Evolutionary conservation across 345 rosid species (phyloP).

Genomic region (Syzygium aqueum): DNA sequence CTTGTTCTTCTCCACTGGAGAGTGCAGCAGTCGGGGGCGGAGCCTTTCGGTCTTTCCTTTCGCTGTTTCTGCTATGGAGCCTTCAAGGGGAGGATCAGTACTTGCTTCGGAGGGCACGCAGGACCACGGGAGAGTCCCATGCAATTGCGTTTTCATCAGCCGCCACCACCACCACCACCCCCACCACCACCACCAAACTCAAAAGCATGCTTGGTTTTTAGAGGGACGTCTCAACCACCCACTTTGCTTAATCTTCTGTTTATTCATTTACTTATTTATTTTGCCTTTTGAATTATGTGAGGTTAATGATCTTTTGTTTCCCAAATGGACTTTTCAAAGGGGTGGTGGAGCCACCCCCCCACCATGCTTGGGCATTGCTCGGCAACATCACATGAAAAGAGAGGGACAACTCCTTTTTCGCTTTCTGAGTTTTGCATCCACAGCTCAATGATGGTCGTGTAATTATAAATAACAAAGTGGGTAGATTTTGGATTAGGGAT

Average conservation of each 20-base stretch:
- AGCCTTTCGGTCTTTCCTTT: no score
- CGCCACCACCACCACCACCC: background rate
- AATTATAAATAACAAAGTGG: background rate
- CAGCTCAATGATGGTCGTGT: background rate
- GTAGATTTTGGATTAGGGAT: background rate
- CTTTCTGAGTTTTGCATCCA: background rate
- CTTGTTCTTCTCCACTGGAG: no score
- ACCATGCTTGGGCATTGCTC: background rate
- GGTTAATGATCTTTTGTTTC: background rate
- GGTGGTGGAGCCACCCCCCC: background rate
- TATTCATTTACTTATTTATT: accelerated
- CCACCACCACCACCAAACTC: no score
- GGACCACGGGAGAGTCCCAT: background rate
- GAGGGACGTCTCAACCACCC: background rate
- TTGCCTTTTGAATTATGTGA: background rate
- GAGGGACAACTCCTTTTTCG: background rate
- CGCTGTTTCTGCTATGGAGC: no score
- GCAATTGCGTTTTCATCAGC: background rate
- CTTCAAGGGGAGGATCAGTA: no score
- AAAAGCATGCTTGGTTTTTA: background rate
- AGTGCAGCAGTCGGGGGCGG: no score
- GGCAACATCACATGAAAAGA: background rate
- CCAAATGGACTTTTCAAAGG: background rate
- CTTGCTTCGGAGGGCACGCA: background rate
- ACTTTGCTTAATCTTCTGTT: background rate